phyloP scores from a whole-genome alignment of 345 rosid species.

The Citrus mangshanensis region DNA sequence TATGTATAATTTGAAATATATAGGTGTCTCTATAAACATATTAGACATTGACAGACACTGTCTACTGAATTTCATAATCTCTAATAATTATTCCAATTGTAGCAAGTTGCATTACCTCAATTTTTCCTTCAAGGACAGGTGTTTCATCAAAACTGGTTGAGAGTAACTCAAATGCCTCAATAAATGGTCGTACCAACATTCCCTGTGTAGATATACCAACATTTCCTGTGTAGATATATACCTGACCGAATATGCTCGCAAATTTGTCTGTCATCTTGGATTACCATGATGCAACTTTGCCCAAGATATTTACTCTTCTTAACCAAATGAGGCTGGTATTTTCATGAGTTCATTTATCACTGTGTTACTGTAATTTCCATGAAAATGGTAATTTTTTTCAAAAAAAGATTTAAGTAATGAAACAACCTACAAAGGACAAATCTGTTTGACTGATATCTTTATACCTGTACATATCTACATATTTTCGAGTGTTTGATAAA shows the following conservation, averaged over 20 bases:
- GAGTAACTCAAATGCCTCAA: neutral
- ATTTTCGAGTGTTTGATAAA: neutral
- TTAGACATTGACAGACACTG: neutral
- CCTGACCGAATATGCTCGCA: neutral
- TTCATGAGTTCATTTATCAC: too few species aligned
- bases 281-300: neutral
- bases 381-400: neutral
- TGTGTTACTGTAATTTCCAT: neutral
- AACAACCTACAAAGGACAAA: neutral
- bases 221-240: neutral
- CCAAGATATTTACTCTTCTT: neutral
- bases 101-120: neutral
- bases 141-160: neutral
- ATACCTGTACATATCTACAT: neutral
- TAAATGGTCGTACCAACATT: neutral
- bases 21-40: too few species aligned
- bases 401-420: neutral
- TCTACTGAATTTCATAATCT: neutral
- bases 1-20: too few species aligned
- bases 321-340: neutral
- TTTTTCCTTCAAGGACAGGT: neutral
- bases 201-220: neutral
- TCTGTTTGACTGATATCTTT: neutral
- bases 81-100: neutral
- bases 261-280: too few species aligned